These are phyloP conservation scores for Sisymbrium irio DNA, from an alignment of 345 rosid species.

Conservation along the genomic window DNA sequence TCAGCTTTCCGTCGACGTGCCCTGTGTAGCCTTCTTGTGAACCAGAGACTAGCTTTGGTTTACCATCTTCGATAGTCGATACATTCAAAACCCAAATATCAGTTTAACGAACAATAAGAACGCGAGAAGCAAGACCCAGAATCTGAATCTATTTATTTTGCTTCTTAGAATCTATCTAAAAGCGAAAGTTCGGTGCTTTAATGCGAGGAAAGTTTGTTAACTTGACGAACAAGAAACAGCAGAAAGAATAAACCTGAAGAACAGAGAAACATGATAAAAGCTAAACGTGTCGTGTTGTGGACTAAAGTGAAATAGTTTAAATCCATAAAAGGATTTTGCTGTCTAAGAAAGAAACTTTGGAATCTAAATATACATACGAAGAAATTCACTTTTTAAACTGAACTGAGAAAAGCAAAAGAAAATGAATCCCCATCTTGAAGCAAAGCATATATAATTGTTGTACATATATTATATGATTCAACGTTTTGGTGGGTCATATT, in stretches of 20 bases:
- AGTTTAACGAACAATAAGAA: not conserved
- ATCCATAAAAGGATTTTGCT: not conserved
- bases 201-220: constrained; percentile 13
- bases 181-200: constrained; percentile 7
- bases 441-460: constrained; percentile 22
- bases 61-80: constrained; percentile 73
- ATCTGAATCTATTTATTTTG: constrained; percentile 5
- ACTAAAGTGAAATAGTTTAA: constrained; percentile 27
- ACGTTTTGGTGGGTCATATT: constrained; percentile 28
- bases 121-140: not conserved
- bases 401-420: constrained; percentile 13
- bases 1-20: constrained; percentile 78
- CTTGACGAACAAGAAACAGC: constrained; percentile 24
- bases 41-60: constrained; percentile 83
- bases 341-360: not conserved
- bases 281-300: constrained; percentile 24
- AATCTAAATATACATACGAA: constrained; percentile 38
- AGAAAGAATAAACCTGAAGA: constrained; percentile 21
- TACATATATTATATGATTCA: not conserved
- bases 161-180: not conserved
- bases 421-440: constrained; percentile 41
- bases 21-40: constrained; percentile 85
- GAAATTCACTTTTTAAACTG: constrained; percentile 37
- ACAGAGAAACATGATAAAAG: constrained; percentile 18
- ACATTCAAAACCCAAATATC: constrained; percentile 8